Evolutionary conservation across 192 early-diverging fungal genomes (phyloP).

Genomic region (Dissophora globulifera): DNA sequence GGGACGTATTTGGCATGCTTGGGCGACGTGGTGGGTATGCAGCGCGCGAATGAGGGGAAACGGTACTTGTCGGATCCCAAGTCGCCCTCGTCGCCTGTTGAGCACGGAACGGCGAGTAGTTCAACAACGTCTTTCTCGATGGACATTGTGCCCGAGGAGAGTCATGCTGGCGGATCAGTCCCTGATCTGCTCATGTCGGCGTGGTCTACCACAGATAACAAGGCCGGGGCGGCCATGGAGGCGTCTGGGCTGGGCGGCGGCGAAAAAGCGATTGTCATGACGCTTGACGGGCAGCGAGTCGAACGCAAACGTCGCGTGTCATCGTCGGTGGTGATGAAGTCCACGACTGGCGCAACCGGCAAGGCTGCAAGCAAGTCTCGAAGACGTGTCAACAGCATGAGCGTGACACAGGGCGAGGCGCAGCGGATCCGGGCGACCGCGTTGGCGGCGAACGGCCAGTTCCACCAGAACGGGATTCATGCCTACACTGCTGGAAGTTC

Average conservation of each 20-base stretch:
- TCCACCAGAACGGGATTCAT: constrained; percentile 20
- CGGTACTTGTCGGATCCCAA: constrained; percentile 54
- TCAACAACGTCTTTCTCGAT: constrained; percentile 19
- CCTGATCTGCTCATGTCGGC: constrained; percentile 34
- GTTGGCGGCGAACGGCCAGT: constrained; percentile 20
- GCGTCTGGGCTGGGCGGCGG: constrained; percentile 6
- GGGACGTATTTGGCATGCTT: constrained; percentile 79
- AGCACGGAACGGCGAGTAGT: background rate
- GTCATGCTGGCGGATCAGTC: constrained; percentile 13
- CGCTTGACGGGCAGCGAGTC: constrained; percentile 31
- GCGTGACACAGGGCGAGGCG: constrained; percentile 54
- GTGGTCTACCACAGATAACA: constrained; percentile 26
- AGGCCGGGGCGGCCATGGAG: constrained; percentile 8
- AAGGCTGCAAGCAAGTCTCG: constrained; percentile 48
- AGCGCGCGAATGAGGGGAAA: constrained; percentile 64
- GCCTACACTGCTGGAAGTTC: constrained; percentile 3
- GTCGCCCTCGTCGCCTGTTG: constrained; percentile 6
- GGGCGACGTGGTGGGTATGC: constrained; percentile 82
- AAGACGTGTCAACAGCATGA: constrained; percentile 65
- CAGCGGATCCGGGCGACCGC: constrained; percentile 42
- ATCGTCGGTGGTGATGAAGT: constrained; percentile 52
- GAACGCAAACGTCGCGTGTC: constrained; percentile 57
- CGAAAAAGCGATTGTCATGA: constrained; percentile 37
- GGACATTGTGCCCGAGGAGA: constrained; percentile 50
- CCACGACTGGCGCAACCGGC: constrained; percentile 10